Evolutionary conservation across 768 basidiomycete genomes (phyloP).

Genomic region (Leccinellum rugosiceps): DNA sequence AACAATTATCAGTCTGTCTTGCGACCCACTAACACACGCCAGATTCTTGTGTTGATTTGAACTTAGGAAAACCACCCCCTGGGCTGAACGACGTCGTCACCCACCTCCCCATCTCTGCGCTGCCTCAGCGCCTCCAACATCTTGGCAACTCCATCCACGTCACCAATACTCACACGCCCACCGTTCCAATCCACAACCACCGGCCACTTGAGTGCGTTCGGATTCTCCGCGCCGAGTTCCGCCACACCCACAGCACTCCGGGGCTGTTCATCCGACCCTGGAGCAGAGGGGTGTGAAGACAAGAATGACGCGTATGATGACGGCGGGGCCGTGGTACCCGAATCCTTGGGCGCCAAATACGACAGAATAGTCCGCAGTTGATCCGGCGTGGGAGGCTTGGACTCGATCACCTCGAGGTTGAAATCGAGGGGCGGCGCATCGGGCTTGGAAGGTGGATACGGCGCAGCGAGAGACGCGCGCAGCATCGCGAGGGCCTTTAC

Average conservation of each 20-base stretch:
- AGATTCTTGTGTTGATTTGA: constrained; percentile 14
- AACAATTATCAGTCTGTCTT: neutral
- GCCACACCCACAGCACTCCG: constrained; percentile 45
- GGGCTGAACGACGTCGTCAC: constrained; percentile 39
- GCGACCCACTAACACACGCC: neutral
- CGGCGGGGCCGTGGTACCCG: constrained; percentile 26
- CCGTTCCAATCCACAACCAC: constrained; percentile 76
- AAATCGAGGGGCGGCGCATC: constrained; percentile 56
- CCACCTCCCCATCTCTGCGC: constrained; percentile 63
- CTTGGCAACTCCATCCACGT: constrained; percentile 62
- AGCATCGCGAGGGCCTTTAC: constrained; percentile 58
- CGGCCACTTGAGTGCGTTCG: constrained; percentile 69
- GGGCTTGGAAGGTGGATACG: constrained; percentile 56
- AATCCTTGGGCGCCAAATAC: constrained; percentile 40
- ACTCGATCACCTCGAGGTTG: constrained; percentile 69
- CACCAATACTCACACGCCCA: constrained; percentile 63
- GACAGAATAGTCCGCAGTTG: constrained; percentile 66
- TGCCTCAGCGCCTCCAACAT: constrained; percentile 66
- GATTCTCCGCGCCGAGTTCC: constrained; percentile 52
- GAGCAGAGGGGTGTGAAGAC: constrained; percentile 56
- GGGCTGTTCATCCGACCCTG: constrained; percentile 36
- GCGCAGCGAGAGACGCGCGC: constrained; percentile 51
- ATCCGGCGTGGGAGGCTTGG: constrained; percentile 58
- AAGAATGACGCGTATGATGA: constrained; percentile 41
- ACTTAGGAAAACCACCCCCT: constrained; percentile 53